Base-by-base conservation (phyloP, 805 yeast genomes). In the Scheffersomyces lignosus region DNA sequence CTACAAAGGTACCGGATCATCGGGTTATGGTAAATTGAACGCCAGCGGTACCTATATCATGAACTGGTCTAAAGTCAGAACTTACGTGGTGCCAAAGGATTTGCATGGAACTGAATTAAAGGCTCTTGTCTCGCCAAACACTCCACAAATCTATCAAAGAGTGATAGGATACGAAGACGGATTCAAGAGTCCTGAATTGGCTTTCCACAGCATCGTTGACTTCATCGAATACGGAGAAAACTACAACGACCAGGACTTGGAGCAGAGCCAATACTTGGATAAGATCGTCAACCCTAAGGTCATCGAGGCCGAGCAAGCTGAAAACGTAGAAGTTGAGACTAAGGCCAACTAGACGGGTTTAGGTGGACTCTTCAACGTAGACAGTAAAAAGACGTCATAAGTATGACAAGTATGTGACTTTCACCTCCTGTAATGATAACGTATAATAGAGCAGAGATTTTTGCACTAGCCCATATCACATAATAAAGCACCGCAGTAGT, bases 1-100 rank as follows among this genome's bases (percentile, higher is more conserved):
- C 66, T 93, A 93, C 69, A 93, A 93, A 62, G 99, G 99, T 71
- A 93, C 98, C 15, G 78, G 97, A 40, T 87, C 99, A 4, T 77
- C 95, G 3, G 97, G 97, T 61, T 79, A 88, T 44, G 99, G 99
- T 58, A 73, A 71, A 36, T 79, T 83, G 56, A 84, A 93, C 36
- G 70, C 73, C 24, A 74, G 71, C 43, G 97, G 96, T 36, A 75
- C 77, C 15, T 93, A 88, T 62, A 69, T 77, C 5, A 77, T 93
- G 43, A 76, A 87, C 65, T 91, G 95, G 87, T 62, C 65, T 30
- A 88, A 83, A 56, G 98, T 91, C 20, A 76, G 96, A 52, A 88
- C 98, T 0, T 93, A 82, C 62, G 96, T 87, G 3, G 88, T 81
- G 7, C 99, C 99, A 4, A 60, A 67, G 1, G 68, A 58, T 13